Evolutionary conservation across 805 yeast genomes (phyloP), one percentile per base, ranked within the genome.

Genomic region (Huiozyma sinensis): DNA sequence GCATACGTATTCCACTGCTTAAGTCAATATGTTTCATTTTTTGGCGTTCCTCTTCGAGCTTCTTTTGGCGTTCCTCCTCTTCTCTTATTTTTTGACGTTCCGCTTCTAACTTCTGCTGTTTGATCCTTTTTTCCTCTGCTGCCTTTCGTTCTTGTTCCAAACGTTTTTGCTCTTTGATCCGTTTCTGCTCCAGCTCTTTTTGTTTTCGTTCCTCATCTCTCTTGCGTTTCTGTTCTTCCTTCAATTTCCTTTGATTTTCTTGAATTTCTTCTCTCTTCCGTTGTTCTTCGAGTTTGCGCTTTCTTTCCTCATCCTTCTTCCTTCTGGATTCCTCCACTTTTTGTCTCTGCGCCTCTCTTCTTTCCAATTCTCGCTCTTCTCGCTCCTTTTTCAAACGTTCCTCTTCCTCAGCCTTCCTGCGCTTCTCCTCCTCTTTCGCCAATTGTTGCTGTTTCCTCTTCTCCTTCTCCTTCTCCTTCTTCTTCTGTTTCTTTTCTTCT

Each of bases 401-500:
- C 45, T 64, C 66, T 45, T 76, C 79, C 42, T 72, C 78, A 51
- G 77, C 82, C 47, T 73, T 76, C 52, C 66, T 70, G 44, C 67
- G 68, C 40, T 70, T 66, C 52, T 77, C 84, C 50, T 77, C 83
- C 54, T 79, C 85, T 47, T 75, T 77, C 0, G 81, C 81, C 28
- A 69, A 62, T 52, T 80, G 84, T 43, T 72, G 77, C 33, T 72
- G 66, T 34, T 78, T 69, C 55, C 80, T 81, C 69, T 79, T 81
- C 55, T 82, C 88, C 53, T 76, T 79, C 37, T 78, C 77, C 61
- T 79, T 81, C 53, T 83, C 88, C 57, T 73, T 76, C 60, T 77
- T 80, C 51, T 71, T 69, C 57, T 70, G 71, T 52, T 81, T 81
- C 58, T 78, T 79, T 57, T 79, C 76, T 53, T 80, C 84, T 47